Conservation (phyloP, 2,329 filamentous ascomycete genomes). For the Cercospora beticola region DNA sequence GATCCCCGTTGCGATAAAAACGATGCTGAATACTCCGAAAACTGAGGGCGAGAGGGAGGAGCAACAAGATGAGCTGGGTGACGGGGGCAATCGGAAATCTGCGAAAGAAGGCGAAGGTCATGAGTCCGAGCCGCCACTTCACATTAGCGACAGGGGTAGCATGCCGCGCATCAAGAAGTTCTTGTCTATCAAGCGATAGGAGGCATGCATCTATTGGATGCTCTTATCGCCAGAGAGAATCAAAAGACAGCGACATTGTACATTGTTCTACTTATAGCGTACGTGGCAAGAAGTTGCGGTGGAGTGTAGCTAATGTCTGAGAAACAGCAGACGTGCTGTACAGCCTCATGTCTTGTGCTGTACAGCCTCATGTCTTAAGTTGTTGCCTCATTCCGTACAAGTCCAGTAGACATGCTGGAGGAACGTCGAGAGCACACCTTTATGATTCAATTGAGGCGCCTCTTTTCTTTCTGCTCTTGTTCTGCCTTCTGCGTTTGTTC, state of each 20-base stretch:
- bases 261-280: background rate
- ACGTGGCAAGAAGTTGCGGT: background rate
- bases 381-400: too few relatives aligned
- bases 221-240: background rate
- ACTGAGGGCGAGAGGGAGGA: background rate
- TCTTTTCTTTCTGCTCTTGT: background rate
- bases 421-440: background rate
- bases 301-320: background rate
- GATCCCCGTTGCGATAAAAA: background rate
- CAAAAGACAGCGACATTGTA: background rate
- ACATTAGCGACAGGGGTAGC: too few relatives aligned
- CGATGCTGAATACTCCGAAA: background rate
- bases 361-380: too few relatives aligned
- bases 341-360: too few relatives aligned
- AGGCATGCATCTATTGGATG: background rate
- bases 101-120: background rate
- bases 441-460: background rate
- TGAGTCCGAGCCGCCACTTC: background rate
- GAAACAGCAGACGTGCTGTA: too few relatives aligned
- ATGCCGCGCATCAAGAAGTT: background rate
- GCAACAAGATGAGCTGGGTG: background rate
- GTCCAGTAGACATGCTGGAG: too few relatives aligned
- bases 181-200: background rate
- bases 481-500: background rate
- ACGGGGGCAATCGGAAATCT: background rate